Evolutionary conservation across 2,329 filamentous ascomycete species (phyloP), one percentile per base, ranked within the genome.

Genomic region (Arthrobotrys sinensis): DNA sequence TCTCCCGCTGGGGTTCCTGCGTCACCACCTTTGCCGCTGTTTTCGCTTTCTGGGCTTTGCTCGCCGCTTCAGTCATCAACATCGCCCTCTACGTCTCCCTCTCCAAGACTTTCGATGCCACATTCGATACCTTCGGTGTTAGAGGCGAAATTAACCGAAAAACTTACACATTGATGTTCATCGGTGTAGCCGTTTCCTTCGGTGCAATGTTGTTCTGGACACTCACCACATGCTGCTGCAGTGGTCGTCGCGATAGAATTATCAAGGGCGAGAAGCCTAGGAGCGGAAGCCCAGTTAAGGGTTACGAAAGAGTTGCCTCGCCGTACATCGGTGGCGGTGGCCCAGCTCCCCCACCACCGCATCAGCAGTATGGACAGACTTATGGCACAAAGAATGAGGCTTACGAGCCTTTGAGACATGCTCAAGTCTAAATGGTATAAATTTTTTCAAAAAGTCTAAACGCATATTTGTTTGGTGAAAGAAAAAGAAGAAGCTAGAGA

Each of bases 201-300:
- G 92, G 85, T 48, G 91, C 92, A 6, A 90, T 89, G 80, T 85
- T 97, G 83, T 97, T 98, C 91, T 98, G 96, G 95, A 86, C 94
- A 83, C 90, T 96, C 84, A 93, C 91, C 84, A 89, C 92, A 82
- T 98, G 95, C 91, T 98, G 94, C 90, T 97, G 94, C 88, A 90
- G 89, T 81, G 93, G 93, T 55, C 87, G 88, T 32, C 66, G 77
- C 3, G 71, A 80, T 24, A 80, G 63, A 11, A 65, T 82, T 36
- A 81, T 82, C 79, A 80, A 71, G 50, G 69, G 72, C 2, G 78
- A 80, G 11, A 76, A 72, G 19, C n/a, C 32, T 6, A 55, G 57
- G 6, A 76, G 69, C 16, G 64, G 65, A 34, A 71, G 53, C 24
- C 64, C 65, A 19, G 64, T 70, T 34, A 78, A 79, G 45, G 57